Base-by-base conservation (phyloP, 2,329 filamentous ascomycete genomes). In the Monosporascus sp. region DNA sequence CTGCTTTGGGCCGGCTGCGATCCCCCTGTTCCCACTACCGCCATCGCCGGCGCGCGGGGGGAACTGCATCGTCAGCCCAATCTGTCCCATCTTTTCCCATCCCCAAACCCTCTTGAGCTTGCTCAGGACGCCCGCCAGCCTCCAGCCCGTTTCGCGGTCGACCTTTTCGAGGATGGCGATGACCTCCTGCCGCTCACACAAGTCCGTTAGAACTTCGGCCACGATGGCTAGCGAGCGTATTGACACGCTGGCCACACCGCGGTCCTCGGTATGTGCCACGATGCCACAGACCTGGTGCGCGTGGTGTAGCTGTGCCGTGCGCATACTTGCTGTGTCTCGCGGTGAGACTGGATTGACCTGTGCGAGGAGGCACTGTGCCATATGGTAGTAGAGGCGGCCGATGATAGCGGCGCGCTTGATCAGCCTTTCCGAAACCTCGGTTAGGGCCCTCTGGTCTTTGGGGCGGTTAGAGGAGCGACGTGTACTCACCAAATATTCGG, bases 201-300 rank as follows among this genome's bases (percentile, higher is more conserved):
- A 77, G 50, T 84, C 78, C 0, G 80, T 82, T 4, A 97, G 75
- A 49, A 85, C 85, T 61, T 88, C 83, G 6, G 87, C 87, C 2
- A 89, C 89, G 52, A 94, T 87, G 39, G 86, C 84, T 6, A 97
- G 77, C 37, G 88, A 90, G 9, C 88, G 87, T 39, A 94, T 82
- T 2, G 89, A 89, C 9, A 96, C 85, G 48, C 83, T 88, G 9
- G 88, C 84, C 35, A 96, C 84, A 27, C 89, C 89, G 25, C 83
- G 79, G 65, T 96, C 90, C 63, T 91, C 89, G 49, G 87, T 84
- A 65, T 96, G 90, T 2, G 90, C 89, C 24, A 89, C 85, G 56
- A 97, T 95, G 15, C 93, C 93, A 65, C 92, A 97, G 24, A 96
- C 87, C 66, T 92, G 87, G 60, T 88, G 86, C 0, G 90, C 87